Evolutionary conservation across 129 eudicot genomes (phyloP), one percentile per base, ranked within the genome.

Genomic region (Saposhnikovia divaricata): DNA sequence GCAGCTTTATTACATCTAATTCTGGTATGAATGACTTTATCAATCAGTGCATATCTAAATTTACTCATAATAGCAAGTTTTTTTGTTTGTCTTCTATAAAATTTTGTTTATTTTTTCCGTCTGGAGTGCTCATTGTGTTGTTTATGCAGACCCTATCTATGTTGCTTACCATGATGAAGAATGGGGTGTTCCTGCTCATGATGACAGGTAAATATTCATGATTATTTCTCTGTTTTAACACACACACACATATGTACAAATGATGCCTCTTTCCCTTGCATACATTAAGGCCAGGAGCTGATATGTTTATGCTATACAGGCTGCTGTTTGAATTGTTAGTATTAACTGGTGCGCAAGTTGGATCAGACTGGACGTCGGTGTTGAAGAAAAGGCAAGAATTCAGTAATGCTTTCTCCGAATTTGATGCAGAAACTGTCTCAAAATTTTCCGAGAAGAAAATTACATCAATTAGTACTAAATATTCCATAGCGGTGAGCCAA

Each of bases 181-280:
- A 88, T 93, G 98, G 98, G 98, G 98, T 15, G 96, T 93, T 82
- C 97, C 98, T 74, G 87, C 89, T 68, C 98, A 93, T 37, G 96
- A 93, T 68, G 98, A 93, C 80, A 88, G 87, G 98, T 91, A 88
- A 66, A 39, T 40, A 21, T 40, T 8, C 77, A 11, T n/a, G 0
- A 0, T 43, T 27, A 40, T 13, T 71, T 31, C 71, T 50, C 63
- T 48, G 34, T n/a, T 44, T 19, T 50, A 0, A 63, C 40, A 21
- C n/a, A 0, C 51, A n/a, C 8, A 51, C 8, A 15, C 5, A 50
- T 4, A 50, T 16, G 3, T 15, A 15, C 5, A 16, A 45, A 45
- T 0, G 48, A 45, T 28, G 16, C 15, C 45, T 69, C 43, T 37
- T 10, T 16, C 19, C 40, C 21, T 72, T 14, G 1, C 1, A 43